phyloP scores from a whole-genome alignment of 2,329 filamentous ascomycete species.

The Talaromyces sp. region DNA sequence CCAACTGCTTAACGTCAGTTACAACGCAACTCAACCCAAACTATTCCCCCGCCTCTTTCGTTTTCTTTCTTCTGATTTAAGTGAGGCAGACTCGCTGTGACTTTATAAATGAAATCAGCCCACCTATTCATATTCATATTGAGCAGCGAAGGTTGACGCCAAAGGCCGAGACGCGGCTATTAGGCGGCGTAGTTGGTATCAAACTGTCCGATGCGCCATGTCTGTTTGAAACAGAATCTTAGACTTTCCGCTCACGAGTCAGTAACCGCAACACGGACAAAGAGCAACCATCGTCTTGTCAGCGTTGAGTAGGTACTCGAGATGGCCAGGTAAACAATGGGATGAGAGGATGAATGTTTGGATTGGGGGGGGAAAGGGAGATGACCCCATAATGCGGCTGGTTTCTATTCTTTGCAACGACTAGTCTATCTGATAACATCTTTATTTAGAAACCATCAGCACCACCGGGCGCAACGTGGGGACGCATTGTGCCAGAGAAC shows the following conservation, averaged over 20 bases:
- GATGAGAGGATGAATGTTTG: conserved; percentile 7
- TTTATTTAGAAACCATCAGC: conserved; percentile 11
- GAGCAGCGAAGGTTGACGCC: conserved; percentile 22
- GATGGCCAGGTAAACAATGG: conserved; percentile 11
- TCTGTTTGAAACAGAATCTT: conserved; percentile 15
- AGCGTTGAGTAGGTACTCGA: not conserved
- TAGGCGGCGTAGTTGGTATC: conserved; percentile 24
- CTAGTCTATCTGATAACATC: conserved; percentile 1
- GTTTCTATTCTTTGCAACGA: conserved; percentile 29
- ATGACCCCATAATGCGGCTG: conserved; percentile 15
- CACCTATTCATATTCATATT: conserved; percentile 35
- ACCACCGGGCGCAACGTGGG: not conserved
- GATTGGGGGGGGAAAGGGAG: not conserved
- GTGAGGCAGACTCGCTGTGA: not conserved
- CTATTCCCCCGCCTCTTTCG: not conserved
- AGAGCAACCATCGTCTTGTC: not conserved
- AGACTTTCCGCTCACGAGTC: not conserved
- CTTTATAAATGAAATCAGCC: conserved; percentile 18
- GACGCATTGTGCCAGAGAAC: conserved; percentile 8
- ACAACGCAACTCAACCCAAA: not conserved
- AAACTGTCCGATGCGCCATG: conserved; percentile 17
- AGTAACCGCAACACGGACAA: not conserved
- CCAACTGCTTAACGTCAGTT: conserved; percentile 12
- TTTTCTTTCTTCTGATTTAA: not conserved
- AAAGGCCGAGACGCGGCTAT: conserved; percentile 20